phyloP scores from a whole-genome alignment of 768 basidiomycete genomes.

The Rubroboletus pulcherrimus region DNA sequence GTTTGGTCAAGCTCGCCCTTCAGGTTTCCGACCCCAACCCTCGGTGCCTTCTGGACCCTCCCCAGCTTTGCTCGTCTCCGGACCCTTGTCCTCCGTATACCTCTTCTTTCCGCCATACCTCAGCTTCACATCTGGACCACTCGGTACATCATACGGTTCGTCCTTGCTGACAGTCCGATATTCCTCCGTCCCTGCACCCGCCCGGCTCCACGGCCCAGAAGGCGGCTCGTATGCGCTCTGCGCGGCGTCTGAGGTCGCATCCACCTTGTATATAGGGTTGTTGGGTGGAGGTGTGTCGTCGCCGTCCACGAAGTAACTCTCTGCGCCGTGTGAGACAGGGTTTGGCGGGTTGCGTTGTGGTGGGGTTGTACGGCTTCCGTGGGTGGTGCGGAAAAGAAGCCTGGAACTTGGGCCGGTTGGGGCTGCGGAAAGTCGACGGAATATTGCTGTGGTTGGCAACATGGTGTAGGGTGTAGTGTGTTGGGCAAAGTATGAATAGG shows the following conservation, averaged over 20 bases:
- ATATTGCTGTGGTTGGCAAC: not conserved
- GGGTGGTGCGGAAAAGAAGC: conserved; percentile 2
- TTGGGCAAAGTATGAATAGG: not conserved
- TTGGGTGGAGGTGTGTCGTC: conserved; percentile 43
- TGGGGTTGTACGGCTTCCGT: not conserved
- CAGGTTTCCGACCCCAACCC: conserved; percentile 35
- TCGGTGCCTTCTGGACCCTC: conserved; percentile 39
- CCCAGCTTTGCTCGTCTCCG: conserved; percentile 30
- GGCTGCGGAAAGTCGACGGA: conserved; percentile 1
- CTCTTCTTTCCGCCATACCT: conserved; percentile 24
- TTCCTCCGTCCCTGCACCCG: conserved; percentile 35
- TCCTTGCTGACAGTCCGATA: conserved; percentile 24
- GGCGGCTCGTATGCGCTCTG: conserved; percentile 50
- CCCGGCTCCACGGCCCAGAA: conserved; percentile 42
- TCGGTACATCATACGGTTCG: conserved; percentile 23
- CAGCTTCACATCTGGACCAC: conserved; percentile 1
- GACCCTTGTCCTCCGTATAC: conserved; percentile 23
- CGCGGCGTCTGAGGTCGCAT: conserved; percentile 39
- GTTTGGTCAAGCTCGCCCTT: conserved; percentile 17
- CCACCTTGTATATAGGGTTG: conserved; percentile 44
- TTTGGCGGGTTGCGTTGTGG: not conserved
- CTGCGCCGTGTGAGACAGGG: conserved; percentile 31
- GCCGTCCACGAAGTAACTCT: conserved; percentile 46
- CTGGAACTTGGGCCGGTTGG: not conserved
- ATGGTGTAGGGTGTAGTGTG: not conserved